Conservation (phyloP, 2,329 filamentous ascomycete species). For the Rosellinia necatrix region DNA sequence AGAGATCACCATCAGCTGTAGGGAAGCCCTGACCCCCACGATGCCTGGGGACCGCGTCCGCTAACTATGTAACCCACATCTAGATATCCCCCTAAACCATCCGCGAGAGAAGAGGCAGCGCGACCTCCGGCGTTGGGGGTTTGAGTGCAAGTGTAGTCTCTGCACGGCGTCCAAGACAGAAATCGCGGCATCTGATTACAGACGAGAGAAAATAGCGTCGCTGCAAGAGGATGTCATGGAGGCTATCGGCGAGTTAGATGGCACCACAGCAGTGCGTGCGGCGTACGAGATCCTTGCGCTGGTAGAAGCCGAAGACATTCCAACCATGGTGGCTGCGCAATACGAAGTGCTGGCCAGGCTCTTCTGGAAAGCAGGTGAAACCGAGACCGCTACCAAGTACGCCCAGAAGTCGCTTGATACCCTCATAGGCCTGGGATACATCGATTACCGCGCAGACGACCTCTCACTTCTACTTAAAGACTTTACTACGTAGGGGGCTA, state of each 20-base stretch:
- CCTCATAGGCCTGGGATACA: conserved; percentile 39
- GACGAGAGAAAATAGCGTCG: conserved; percentile 36
- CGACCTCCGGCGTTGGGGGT: conserved; percentile 40
- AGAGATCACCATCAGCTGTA: conserved; percentile 38
- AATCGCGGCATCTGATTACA: conserved; percentile 40
- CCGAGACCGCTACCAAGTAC: conserved; percentile 36
- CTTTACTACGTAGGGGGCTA: conserved; percentile 3
- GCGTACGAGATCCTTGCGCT: conserved; percentile 38
- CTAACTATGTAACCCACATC: background rate
- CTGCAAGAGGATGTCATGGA: conserved; percentile 35
- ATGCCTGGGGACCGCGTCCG: background rate
- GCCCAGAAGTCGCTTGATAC: conserved; percentile 38
- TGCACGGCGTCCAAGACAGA: conserved; percentile 36
- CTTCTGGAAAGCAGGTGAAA: conserved; percentile 40
- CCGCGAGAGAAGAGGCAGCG: conserved; percentile 35
- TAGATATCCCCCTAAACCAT: conserved; percentile 41
- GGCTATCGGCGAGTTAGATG: conserved; percentile 36
- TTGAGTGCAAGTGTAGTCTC: conserved; percentile 42
- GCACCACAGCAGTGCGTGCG: conserved; percentile 37
- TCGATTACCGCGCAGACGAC: conserved; percentile 27
- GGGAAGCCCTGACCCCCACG: background rate
- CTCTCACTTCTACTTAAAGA: conserved; percentile 30
- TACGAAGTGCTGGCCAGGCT: conserved; percentile 43
- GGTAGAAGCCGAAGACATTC: conserved; percentile 39
- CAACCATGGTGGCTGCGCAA: conserved; percentile 40